These are phyloP conservation scores for Prunus mume DNA, from an alignment of 306 rosid species.

Conservation along the genomic window DNA sequence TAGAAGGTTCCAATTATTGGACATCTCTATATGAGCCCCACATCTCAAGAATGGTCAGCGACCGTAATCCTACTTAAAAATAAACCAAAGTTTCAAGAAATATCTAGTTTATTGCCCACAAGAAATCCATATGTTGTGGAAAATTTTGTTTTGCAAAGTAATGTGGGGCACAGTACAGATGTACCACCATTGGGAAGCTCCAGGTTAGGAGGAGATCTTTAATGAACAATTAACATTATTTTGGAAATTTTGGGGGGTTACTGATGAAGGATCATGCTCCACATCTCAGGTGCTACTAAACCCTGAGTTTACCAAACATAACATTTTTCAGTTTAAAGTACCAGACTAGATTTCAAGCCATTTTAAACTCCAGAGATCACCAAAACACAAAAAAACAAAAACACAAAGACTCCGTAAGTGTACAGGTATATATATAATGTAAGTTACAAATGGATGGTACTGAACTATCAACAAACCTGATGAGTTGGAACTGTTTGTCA, in stretches of 20 bases:
- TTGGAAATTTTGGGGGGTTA: neutral
- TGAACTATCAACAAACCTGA: conserved; percentile 54
- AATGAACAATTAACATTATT: neutral
- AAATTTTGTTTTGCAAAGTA: too few relatives aligned
- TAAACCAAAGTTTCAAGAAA: neutral
- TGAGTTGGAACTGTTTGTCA: conserved; percentile 92
- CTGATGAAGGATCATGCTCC: neutral
- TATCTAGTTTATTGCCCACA: neutral
- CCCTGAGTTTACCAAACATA: neutral
- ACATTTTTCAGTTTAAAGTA: neutral
- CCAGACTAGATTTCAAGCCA: neutral
- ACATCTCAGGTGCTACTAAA: neutral
- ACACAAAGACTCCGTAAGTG: neutral
- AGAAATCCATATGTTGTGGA: neutral
- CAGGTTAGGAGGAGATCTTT: neutral
- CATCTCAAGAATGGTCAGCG: neutral
- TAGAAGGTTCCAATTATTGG: neutral
- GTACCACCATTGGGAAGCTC: neutral
- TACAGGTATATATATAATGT: neutral
- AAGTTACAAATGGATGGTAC: conserved; percentile 12
- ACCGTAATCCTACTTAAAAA: neutral
- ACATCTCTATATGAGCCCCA: neutral
- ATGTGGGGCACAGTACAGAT: neutral
- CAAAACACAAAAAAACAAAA: neutral
- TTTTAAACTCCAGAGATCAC: neutral